phyloP scores from a whole-genome alignment of 2,329 filamentous ascomycete genomes.

The Dactylellina sp. region DNA sequence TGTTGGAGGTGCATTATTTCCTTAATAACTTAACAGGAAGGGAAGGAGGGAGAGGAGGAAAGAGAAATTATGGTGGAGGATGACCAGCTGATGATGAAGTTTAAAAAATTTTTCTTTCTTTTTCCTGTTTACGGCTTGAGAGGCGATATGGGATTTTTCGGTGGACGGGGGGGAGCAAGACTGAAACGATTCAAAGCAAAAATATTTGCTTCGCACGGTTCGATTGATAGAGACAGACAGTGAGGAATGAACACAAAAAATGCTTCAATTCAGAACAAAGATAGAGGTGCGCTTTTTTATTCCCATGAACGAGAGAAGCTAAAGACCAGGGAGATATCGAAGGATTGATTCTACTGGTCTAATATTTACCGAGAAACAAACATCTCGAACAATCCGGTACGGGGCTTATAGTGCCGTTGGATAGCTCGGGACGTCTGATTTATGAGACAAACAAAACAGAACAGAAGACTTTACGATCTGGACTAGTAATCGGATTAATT shows the following conservation, averaged over 20 bases:
- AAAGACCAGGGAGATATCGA: neutral
- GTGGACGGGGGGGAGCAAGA: neutral
- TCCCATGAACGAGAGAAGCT: neutral
- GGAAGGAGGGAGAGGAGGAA: conserved; percentile 43
- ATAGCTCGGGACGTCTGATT: conserved; percentile 38
- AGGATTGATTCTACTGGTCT: neutral
- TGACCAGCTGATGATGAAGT: conserved; percentile 6
- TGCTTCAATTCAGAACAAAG: conserved; percentile 3
- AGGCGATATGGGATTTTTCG: neutral
- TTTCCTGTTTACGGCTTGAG: neutral
- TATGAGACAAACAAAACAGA: conserved; percentile 33
- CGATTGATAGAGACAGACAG: conserved; percentile 19
- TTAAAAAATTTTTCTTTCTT: conserved; percentile 16
- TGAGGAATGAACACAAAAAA: conserved; percentile 3
- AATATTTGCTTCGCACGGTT: neutral
- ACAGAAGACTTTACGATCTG: no score
- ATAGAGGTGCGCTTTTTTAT: conserved; percentile 23
- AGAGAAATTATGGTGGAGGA: conserved; percentile 20
- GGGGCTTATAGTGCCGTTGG: neutral
- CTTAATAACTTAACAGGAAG: conserved; percentile 22
- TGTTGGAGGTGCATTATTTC: conserved; percentile 33
- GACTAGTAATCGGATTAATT: no score
- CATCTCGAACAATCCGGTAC: neutral
- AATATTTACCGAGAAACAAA: neutral
- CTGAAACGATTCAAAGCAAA: neutral